These are phyloP conservation scores for Mucor ambiguus DNA, from an alignment of 371 early-diverging fungal species.

Conservation along the genomic window DNA sequence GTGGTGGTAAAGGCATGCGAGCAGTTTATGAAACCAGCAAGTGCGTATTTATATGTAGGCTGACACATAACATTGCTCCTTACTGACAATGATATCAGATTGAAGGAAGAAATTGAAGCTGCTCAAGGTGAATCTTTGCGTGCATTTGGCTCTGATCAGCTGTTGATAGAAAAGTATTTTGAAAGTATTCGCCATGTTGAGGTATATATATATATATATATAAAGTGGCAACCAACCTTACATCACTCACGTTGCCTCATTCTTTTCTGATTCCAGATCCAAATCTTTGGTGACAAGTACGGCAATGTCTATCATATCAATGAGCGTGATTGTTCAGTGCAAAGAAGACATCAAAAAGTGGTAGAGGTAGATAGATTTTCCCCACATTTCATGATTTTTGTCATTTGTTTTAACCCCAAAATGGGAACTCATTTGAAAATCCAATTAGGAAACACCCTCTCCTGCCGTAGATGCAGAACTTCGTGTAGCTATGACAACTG, in stretches of 20 bases:
- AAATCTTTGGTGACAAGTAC: conserved; percentile 80
- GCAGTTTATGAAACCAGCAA: conserved; percentile 52
- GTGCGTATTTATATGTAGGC: conserved; percentile 24
- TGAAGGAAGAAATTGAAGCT: conserved; percentile 78
- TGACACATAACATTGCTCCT: not conserved
- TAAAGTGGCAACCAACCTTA: not conserved
- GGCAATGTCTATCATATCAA: conserved; percentile 85
- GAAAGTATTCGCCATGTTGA: conserved; percentile 91
- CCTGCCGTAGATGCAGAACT: conserved; percentile 53
- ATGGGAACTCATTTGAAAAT: conserved; percentile 3
- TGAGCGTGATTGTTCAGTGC: conserved; percentile 90
- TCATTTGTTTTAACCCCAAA: conserved; percentile 21
- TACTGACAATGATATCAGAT: conserved; percentile 44
- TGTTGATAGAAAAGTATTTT: conserved; percentile 94
- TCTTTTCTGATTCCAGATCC: conserved; percentile 50
- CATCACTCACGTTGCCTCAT: not conserved
- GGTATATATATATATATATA: no score
- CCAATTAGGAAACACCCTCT: conserved; percentile 59
- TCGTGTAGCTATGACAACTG: conserved; percentile 56
- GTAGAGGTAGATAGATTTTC: conserved; percentile 60
- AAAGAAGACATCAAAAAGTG: conserved; percentile 88
- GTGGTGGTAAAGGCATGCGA: conserved; percentile 94
- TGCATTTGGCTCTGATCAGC: conserved; percentile 87
- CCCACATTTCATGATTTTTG: not conserved
- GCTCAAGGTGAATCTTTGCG: conserved; percentile 85